Base-by-base conservation (phyloP, 2,329 filamentous ascomycete genomes). In the Fusarium sp. region DNA sequence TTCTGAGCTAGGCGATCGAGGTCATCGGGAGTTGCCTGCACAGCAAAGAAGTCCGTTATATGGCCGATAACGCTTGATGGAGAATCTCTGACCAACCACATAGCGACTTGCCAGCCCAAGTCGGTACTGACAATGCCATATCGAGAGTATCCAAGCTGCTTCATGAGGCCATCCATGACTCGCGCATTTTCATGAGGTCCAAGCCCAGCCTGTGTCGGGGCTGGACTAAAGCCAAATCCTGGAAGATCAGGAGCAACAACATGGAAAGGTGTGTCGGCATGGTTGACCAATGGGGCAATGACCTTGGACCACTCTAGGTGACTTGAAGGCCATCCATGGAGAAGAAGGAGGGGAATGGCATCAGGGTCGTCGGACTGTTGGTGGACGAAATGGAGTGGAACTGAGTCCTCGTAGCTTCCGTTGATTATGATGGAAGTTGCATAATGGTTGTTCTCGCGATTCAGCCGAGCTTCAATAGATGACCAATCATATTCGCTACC, bases 191-290 rank as follows among this genome's bases (percentile, higher is more conserved):
- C 71, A 3, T 53, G 49, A 3, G 72, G 66, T 4, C 69, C 75
- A 27, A 82, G 76, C 0, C 79, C 79, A 0, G 71, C 40, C 10
- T 57, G 30, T 2, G 9, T 43, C 4, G 69, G 58, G 4, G 68
- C 56, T 4, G 76, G 73, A 1, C 79, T 82, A 67, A 83, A 84
- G 13, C 78, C 82, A 60, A 77, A 84, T 20, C 81, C 82, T 1
- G 82, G 81, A 3, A 80, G 67, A 6, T 78, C 80, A 6, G 83
- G 83, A 0, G 80, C 80, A 4, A 86, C 78, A 33, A 85, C 75
- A 65, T 85, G 81, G 71, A 83, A 85, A 5, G 51, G 51, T 13
- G 30, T 54, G 11, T 54, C 20, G 2, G n/a, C 41, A 22, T 47
- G 25, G 10, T 25, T 37, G 14, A 48, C 30, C 11, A 54, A 43